Percentiles rank a stretch among this genome's conserved stretches.
Conservation (phyloP, 495 filamentous ascomycete genomes). For the Cudoniella acicularis region DNA sequence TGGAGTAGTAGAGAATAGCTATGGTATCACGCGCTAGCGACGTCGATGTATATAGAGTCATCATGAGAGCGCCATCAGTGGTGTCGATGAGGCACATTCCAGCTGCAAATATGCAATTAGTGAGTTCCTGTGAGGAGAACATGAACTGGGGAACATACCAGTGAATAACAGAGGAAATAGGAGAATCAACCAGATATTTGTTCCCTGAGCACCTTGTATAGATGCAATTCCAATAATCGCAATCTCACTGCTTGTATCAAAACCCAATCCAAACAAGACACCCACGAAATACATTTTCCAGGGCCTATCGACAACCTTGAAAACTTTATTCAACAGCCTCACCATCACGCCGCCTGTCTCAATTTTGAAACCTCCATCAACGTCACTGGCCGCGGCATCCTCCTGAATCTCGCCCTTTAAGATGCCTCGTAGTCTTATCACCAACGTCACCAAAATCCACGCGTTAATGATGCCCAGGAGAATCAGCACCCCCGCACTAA, state of each 20-base stretch:
- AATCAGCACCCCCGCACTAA: constrained; percentile 78
- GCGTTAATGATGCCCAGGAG: constrained; percentile 78
- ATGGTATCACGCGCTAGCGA: constrained; percentile 70
- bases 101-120: constrained; percentile 1
- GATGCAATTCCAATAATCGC: constrained; percentile 87
- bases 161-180: constrained; percentile 92
- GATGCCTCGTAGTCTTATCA: constrained; percentile 60
- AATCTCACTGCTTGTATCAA: constrained; percentile 94
- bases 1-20: constrained; percentile 90
- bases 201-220: constrained; percentile 79
- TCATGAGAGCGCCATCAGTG: constrained; percentile 86
- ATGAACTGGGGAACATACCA: constrained; percentile 40
- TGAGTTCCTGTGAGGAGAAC: neutral
- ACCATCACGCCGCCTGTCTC: constrained; percentile 76
- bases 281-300: constrained; percentile 99
- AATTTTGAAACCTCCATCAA: constrained; percentile 60
- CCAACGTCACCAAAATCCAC: constrained; percentile 76
- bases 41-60: constrained; percentile 68
- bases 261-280: constrained; percentile 87
- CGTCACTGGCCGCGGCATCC: constrained; percentile 38
- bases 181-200: constrained; percentile 88
- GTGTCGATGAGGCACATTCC: constrained; percentile 16
- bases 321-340: constrained; percentile 66
- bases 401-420: constrained; percentile 37
- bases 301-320: constrained; percentile 79